Evolutionary conservation across 2,329 filamentous ascomycete species (phyloP), one percentile per base, ranked within the genome.

Genomic region (Trichophyton benhamiae): DNA sequence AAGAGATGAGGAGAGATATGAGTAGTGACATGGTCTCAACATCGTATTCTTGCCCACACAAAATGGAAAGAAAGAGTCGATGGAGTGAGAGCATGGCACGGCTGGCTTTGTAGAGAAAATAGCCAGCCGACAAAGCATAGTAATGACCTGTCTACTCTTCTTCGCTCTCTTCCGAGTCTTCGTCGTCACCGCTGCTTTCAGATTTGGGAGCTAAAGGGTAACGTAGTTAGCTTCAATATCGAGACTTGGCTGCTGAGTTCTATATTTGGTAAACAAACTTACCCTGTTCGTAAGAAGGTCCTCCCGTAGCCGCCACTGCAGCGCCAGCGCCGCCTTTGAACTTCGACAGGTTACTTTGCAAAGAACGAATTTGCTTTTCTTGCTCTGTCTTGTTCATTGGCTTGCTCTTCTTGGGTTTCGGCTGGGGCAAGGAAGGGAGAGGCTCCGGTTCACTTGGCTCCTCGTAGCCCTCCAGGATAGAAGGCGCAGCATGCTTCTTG

Each of bases 311-410:
- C 27, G 27, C 49, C n/a, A 27, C 25, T 9, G 25, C 49, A n/a
- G 27, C 69, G n/a, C 69, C 62, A 17, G 71, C 72, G 22, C 71
- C 74, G 33, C 75, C 74, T 62, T 77, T 69, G 69, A 78, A 79
- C 25, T 75, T 74, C 36, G 75, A 77, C 17, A 79, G 70, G 52
- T 75, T 77, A 65, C 73, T 76, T 65, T 76, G 72, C 36, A 79
- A 71, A 66, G 76, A 76, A 58, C 77, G 76, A 63, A 80, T 80
- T 64, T 78, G 76, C 41, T 75, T 76, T 64, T 80, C 77, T 66
- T 79, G 78, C 65, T 79, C 77, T 58, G 72, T 74, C 66, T 79
- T 79, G 69, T 75, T 79, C 77, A 79, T 79, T 0, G 77, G 77
- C 68, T 79, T 79, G 66, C 78, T 79, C 69, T 79, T 80, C 70